These are phyloP conservation scores for Phoenix dactylifera DNA, from an alignment of 176 grass and related monocot species.

Conservation along the genomic window DNA sequence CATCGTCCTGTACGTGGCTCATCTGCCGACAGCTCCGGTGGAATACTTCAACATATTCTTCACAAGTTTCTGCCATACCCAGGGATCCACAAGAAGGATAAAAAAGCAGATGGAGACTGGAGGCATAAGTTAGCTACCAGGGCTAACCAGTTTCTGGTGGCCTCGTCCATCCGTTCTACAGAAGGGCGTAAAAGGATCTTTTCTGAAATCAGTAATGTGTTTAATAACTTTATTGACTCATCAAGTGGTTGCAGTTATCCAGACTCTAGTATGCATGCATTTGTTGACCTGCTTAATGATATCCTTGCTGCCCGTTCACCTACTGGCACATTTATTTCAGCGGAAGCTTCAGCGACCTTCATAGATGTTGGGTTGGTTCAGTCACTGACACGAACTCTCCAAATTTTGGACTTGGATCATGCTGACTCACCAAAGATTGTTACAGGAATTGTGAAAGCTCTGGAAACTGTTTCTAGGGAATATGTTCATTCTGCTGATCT, in stretches of 20 bases:
- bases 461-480: slow-evolving; percentile 89
- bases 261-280: slow-evolving; percentile 60
- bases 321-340: slow-evolving; percentile 71
- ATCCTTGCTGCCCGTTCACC: slow-evolving; percentile 92
- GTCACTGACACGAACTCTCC: slow-evolving; percentile 49
- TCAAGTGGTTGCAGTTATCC: slow-evolving; percentile 38
- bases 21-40: slow-evolving; percentile 30
- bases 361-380: slow-evolving; percentile 81
- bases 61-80: slow-evolving; percentile 70
- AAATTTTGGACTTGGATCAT: slow-evolving; percentile 85
- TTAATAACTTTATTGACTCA: slow-evolving; percentile 53
- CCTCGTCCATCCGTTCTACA: slow-evolving; percentile 77
- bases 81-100: slow-evolving; percentile 83
- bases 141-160: slow-evolving; percentile 91
- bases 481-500: slow-evolving; percentile 67
- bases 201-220: slow-evolving; percentile 68
- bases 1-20: slow-evolving; percentile 26
- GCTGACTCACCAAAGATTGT: slow-evolving; percentile 89
- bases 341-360: slow-evolving; percentile 83
- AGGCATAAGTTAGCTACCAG: slow-evolving; percentile 80
- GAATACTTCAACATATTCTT: slow-evolving; percentile 74
- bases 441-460: slow-evolving; percentile 66
- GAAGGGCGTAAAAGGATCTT: slow-evolving; percentile 87
- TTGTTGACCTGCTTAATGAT: slow-evolving; percentile 91
- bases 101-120: slow-evolving; percentile 85